phyloP scores from a whole-genome alignment of 371 early-diverging fungal genomes.

The Phascolomyces articulosus region DNA sequence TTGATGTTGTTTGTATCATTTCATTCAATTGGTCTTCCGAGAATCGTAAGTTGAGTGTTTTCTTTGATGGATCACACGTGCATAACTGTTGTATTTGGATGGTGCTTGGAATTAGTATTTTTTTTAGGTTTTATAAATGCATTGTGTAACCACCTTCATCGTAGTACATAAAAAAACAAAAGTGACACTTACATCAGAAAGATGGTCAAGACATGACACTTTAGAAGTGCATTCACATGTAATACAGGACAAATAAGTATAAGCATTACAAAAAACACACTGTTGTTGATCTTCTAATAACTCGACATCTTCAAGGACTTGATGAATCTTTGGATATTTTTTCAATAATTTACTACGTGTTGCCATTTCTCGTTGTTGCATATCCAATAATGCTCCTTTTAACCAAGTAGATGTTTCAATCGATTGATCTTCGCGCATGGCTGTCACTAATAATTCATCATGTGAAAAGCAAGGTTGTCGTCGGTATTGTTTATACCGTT shows the following conservation, averaged over 20 bases:
- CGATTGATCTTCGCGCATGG: slow-evolving; percentile 47
- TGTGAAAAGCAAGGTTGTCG: slow-evolving; percentile 93
- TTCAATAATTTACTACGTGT: slow-evolving; percentile 54
- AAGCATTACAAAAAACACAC: slow-evolving; percentile 74
- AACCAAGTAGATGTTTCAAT: slow-evolving; percentile 56
- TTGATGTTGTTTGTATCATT: slow-evolving; percentile 27
- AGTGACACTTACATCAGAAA: slow-evolving; percentile 50
- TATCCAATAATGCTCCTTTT: slow-evolving; percentile 54
- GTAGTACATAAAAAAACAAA: background rate
- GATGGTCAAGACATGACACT: slow-evolving; percentile 69
- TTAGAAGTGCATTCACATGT: slow-evolving; percentile 65
- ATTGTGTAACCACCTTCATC: background rate
- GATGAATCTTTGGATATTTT: slow-evolving; percentile 35
- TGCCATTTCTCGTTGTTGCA: slow-evolving; percentile 61
- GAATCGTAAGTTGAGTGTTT: slow-evolving; percentile 52
- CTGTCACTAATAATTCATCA: slow-evolving; percentile 83
- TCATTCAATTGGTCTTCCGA: slow-evolving; percentile 56
- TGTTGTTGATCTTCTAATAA: slow-evolving; percentile 63
- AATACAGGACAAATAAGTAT: slow-evolving; percentile 71
- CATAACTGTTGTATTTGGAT: slow-evolving; percentile 46
- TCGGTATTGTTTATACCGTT: slow-evolving; percentile 77
- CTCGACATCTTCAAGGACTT: slow-evolving; percentile 30
- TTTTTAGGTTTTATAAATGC: background rate
- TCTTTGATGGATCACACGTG: slow-evolving; percentile 46
- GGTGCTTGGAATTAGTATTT: background rate